These are phyloP conservation scores for Huntiella decipiens DNA, from an alignment of 2,329 filamentous ascomycete species.

Conservation along the genomic window DNA sequence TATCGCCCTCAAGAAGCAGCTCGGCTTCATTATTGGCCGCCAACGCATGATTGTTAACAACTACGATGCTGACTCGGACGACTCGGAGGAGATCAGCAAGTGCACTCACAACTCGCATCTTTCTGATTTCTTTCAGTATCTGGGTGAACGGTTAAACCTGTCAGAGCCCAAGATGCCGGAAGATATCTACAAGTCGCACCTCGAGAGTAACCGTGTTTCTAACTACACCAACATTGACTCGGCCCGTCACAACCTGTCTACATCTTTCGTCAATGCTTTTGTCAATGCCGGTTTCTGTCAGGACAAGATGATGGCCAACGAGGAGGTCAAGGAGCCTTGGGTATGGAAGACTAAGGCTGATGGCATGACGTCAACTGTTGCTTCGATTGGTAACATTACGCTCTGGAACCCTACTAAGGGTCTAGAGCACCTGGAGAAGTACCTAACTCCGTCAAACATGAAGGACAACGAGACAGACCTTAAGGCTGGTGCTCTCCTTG, in stretches of 20 bases:
- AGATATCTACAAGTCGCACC: constrained; percentile 97
- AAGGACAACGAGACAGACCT: constrained; percentile 51
- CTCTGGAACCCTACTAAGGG: constrained; percentile 89
- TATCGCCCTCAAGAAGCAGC: constrained; percentile 70
- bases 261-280: constrained; percentile 91
- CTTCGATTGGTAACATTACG: constrained; percentile 77
- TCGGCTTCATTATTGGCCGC: constrained; percentile 79
- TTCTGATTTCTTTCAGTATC: constrained; percentile 77
- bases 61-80: constrained; percentile 40
- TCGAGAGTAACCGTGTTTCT: constrained; percentile 84
- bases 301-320: constrained; percentile 93
- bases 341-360: constrained; percentile 99
- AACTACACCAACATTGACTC: constrained; percentile 92
- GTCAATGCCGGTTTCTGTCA: constrained; percentile 89
- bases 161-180: constrained; percentile 92
- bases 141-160: constrained; percentile 92
- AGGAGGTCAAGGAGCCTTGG: constrained; percentile 79
- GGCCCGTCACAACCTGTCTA: constrained; percentile 84
- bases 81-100: constrained; percentile 58
- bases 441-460: constrained; percentile 47
- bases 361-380: constrained; percentile 90
- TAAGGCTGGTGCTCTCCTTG: constrained; percentile 77
- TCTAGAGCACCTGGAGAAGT: constrained; percentile 85
- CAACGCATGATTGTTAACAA: constrained; percentile 74
- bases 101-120: constrained; percentile 76